Conservation (phyloP, 2,329 filamentous ascomycete species). For the Dryadomyces quercus-mongolicae region DNA sequence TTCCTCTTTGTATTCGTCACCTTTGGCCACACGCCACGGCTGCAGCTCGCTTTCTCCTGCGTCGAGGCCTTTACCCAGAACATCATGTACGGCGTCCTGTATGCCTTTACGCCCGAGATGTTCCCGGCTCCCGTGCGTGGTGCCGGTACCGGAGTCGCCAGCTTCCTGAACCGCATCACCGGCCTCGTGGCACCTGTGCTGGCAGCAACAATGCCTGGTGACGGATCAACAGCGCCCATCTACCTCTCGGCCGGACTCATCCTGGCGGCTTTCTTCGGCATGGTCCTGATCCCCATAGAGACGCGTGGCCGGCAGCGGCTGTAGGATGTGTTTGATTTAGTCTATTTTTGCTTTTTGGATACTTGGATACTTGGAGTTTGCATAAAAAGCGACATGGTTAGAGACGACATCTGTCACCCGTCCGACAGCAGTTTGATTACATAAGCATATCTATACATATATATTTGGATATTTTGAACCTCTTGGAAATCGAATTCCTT, state of each 20-base stretch:
- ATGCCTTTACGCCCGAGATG: conserved; percentile 66
- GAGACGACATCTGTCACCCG: no score
- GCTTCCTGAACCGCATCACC: conserved; percentile 55
- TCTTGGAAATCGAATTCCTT: not conserved
- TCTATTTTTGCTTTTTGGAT: not conserved
- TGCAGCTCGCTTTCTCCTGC: conserved; percentile 54
- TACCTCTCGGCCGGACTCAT: conserved; percentile 46
- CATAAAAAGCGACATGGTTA: no score
- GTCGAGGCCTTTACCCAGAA: conserved; percentile 62
- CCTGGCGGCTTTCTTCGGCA: conserved; percentile 44
- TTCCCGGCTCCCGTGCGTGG: conserved; percentile 63
- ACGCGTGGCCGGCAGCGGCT: conserved; percentile 47
- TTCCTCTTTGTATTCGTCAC: conserved; percentile 58
- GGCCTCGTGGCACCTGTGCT: conserved; percentile 59
- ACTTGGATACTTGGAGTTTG: no score
- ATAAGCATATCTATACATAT: not conserved
- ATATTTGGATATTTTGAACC: not conserved
- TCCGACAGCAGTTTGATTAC: no score
- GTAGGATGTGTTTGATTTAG: conserved; percentile 17
- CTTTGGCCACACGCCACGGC: conserved; percentile 40
- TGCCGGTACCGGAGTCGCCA: conserved; percentile 60
- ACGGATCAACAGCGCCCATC: conserved; percentile 44
- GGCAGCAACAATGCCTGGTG: conserved; percentile 47
- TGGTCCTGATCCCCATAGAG: conserved; percentile 51
- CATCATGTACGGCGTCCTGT: conserved; percentile 67